These are phyloP conservation scores for Puccinia triticina DNA, from an alignment of 1,284 basidiomycete species.

Conservation along the genomic window DNA sequence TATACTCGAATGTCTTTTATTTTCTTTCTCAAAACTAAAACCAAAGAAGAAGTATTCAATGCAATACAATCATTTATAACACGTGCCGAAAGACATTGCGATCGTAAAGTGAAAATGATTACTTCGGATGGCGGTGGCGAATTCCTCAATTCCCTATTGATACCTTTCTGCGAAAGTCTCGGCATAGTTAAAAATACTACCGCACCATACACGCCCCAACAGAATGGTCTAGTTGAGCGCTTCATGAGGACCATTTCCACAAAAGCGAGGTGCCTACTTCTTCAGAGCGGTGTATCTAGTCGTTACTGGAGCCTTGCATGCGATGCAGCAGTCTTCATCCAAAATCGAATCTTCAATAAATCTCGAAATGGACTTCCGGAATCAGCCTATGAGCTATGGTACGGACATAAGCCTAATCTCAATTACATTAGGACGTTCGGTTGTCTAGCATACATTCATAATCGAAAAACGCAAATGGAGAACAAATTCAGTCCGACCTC, in stretches of 20 bases:
- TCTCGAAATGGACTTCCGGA: background rate
- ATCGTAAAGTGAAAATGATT: too few relatives aligned
- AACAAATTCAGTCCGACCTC: background rate
- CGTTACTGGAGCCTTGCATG: too few relatives aligned
- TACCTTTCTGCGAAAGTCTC: background rate
- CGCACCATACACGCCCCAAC: conserved; percentile 12
- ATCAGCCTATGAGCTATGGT: conserved; percentile 9
- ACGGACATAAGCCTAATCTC: conserved; percentile 2
- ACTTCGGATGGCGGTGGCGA: too few relatives aligned
- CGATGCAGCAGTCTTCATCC: too few relatives aligned
- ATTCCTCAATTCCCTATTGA: too few relatives aligned
- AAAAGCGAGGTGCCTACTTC: background rate
- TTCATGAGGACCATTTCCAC: background rate
- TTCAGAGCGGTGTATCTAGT: background rate
- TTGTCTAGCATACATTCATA: conserved; percentile 9
- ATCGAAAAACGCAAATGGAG: background rate
- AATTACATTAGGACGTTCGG: conserved; percentile 11
- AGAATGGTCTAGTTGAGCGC: too few relatives aligned
- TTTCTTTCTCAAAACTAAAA: conserved; percentile 15
- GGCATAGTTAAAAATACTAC: conserved; percentile 4
- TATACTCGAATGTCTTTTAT: background rate
- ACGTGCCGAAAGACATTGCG: too few relatives aligned
- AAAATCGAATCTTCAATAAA: background rate
- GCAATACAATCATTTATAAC: background rate
- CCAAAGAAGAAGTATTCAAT: conserved; percentile 2